A percentile compares a stretch with the other conserved stretches of the same genome.
Evolutionary conservation across 495 filamentous ascomycete genomes (phyloP).

Genomic region (Penicillium longicatenatum): DNA sequence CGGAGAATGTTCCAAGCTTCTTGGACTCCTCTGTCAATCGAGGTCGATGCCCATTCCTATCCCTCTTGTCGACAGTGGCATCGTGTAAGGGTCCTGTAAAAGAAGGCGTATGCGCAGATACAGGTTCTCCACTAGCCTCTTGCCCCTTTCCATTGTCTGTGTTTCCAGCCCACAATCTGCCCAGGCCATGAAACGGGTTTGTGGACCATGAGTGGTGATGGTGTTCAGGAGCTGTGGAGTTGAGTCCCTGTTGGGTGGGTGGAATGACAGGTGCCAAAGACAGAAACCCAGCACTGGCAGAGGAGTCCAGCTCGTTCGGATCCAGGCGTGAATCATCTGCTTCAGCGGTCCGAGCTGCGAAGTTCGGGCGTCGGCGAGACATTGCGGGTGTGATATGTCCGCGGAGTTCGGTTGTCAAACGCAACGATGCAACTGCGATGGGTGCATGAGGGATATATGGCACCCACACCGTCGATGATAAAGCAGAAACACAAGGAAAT

Average conservation of each 20-base stretch:
- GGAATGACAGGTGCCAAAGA: slow-evolving; percentile 26
- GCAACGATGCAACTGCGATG: slow-evolving; percentile 13
- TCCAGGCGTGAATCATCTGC: slow-evolving; percentile 56
- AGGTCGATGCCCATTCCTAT: slow-evolving; percentile 41
- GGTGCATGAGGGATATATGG: neutral
- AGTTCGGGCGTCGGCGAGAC: slow-evolving; percentile 50
- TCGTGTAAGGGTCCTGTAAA: slow-evolving; percentile 33
- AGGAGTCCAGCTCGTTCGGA: slow-evolving; percentile 34
- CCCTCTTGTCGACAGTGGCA: slow-evolving; percentile 34
- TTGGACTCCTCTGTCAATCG: slow-evolving; percentile 51
- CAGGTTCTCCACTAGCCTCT: slow-evolving; percentile 9
- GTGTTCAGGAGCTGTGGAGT: slow-evolving; percentile 20
- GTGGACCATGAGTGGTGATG: slow-evolving; percentile 23
- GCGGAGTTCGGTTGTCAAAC: slow-evolving; percentile 23
- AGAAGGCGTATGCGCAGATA: slow-evolving; percentile 13
- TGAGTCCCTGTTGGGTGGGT: slow-evolving; percentile 35
- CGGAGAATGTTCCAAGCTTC: slow-evolving; percentile 75
- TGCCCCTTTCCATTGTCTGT: neutral
- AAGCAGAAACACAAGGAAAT: neutral
- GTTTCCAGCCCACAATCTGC: slow-evolving; percentile 31
- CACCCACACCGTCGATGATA: neutral
- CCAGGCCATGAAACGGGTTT: slow-evolving; percentile 29
- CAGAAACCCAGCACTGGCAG: slow-evolving; percentile 23
- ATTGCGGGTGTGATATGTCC: slow-evolving; percentile 24
- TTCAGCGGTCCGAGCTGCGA: slow-evolving; percentile 55